A percentile compares a stretch with the other conserved stretches of the same genome.
Evolutionary conservation across 441 rosid genomes (phyloP).

Genomic region (Corymbia calophylla): DNA sequence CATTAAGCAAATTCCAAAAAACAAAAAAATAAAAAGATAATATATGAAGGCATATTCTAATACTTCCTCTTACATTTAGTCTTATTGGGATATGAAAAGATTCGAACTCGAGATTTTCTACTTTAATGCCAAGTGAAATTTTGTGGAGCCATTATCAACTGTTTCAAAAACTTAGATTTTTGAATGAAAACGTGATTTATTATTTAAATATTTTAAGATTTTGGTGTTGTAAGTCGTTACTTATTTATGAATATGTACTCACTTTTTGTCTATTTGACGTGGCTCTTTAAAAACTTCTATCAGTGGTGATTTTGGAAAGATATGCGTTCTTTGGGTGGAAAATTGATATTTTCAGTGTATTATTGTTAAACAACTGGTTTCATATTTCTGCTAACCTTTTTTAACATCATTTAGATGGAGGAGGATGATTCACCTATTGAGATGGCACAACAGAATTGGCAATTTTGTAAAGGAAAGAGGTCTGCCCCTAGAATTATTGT

Average conservation of each 20-base stretch:
- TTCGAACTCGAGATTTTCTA: too few species aligned
- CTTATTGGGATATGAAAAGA: too few species aligned
- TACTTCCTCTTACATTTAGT: background rate
- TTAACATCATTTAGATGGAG: slow-evolving; percentile 43
- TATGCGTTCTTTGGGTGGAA: background rate
- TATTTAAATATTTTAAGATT: too few species aligned
- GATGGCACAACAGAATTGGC: slow-evolving; percentile 68
- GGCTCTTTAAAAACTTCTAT: background rate
- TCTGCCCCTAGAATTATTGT: slow-evolving; percentile 46
- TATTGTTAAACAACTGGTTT: background rate
- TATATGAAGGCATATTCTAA: too few species aligned
- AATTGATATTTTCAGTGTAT: background rate
- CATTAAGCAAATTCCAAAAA: background rate
- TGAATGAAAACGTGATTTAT: too few species aligned
- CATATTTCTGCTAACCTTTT: background rate
- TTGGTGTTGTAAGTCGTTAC: background rate
- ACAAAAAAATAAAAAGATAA: too few species aligned
- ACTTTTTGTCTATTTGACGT: background rate
- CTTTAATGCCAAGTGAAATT: too few species aligned
- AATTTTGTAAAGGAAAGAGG: slow-evolving; percentile 73
- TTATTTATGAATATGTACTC: background rate
- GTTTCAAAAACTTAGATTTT: too few species aligned
- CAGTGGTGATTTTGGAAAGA: background rate
- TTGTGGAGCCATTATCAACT: too few species aligned
- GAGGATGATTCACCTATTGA: slow-evolving; percentile 70